Evolutionary conservation across 169 alveolate species (phyloP), one percentile per base, ranked within the genome.

Genomic region (Cryptosporidium parvum): DNA sequence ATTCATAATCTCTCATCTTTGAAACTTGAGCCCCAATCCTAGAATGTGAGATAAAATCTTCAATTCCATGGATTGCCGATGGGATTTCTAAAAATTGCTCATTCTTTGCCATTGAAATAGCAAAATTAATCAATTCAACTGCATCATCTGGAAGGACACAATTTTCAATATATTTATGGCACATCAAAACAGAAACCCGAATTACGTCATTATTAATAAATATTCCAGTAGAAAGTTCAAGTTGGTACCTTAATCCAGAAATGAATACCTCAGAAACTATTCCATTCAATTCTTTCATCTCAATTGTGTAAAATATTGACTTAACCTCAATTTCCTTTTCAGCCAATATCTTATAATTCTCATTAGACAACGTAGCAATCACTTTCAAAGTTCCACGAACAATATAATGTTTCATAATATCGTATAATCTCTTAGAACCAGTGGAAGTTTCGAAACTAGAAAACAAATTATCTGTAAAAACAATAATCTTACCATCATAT

Each of bases 61-160:
- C 84, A 5, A 45, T 26, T 44, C 58, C 84, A n/a, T 42, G 14
- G 10, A 69, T 44, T 8, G 10, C 84, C 14, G 84, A 69, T 2
- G 84, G 84, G 5, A 69, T 16, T n/a, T 69, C 39, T 65, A 37
- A 33, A 37, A 65, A 65, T 14, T 45, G 84, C 21, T 44, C 85
- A 56, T 31, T 33, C 39, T 21, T 48, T 31, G 69, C 85, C 42
- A 72, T 72, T 5, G 70, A 5, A 51, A 53, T 53, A 4, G 85
- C 69, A 7, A 37, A 72, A 52, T 72, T 72, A 4, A 72, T 51
- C n/a, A 72, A n/a, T 21, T 72, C 85, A 14, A 72, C 1, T 29
- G 70, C 85, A 51, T 29, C 62, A 26, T 72, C 85, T n/a, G 85
- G 85, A 8, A 51, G 51, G 6, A 33, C 52, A 56, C 69, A 51